Evolutionary conservation across 2,329 filamentous ascomycete genomes (phyloP).

Genomic region (Acrocalymma vagum): DNA sequence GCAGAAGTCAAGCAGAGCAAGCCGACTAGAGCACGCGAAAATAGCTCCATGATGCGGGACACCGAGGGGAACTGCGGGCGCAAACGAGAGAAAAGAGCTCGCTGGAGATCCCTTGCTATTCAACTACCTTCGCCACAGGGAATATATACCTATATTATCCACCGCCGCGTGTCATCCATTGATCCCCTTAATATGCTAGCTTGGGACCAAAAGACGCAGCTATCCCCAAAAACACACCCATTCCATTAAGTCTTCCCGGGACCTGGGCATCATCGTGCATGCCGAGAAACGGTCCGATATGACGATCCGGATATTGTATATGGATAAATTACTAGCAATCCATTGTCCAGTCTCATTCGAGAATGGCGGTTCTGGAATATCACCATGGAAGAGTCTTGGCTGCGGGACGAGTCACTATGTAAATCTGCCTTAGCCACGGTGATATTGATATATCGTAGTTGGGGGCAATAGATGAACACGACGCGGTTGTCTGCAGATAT

Average conservation of each 20-base stretch:
- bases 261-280: conserved; percentile 11
- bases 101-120: conserved; percentile 21
- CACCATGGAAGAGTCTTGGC: conserved; percentile 28
- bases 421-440: not conserved
- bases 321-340: conserved; percentile 35
- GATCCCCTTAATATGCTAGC: conserved; percentile 31
- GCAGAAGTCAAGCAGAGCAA: conserved; percentile 28
- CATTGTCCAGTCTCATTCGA: conserved; percentile 13
- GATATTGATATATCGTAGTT: conserved; percentile 3
- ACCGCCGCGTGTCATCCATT: too few relatives aligned
- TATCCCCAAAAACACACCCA: conserved; percentile 5
- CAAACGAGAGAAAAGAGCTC: not conserved
- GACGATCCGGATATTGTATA: conserved; percentile 39
- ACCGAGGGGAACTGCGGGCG: not conserved
- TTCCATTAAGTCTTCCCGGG: conserved; percentile 7
- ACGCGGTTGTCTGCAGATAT: conserved; percentile 5
- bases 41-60: conserved; percentile 36
- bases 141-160: conserved; percentile 19
- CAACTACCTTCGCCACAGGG: conserved; percentile 9
- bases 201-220: conserved; percentile 3
- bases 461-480: conserved; percentile 14
- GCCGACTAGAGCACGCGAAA: conserved; percentile 33
- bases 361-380: conserved; percentile 3
- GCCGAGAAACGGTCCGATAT: conserved; percentile 26
- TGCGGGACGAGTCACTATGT: conserved; percentile 3